Evolutionary conservation across 2,329 filamentous ascomycete genomes (phyloP), one percentile per base, ranked within the genome.

Genomic region (Clonostachys rhizophaga): DNA sequence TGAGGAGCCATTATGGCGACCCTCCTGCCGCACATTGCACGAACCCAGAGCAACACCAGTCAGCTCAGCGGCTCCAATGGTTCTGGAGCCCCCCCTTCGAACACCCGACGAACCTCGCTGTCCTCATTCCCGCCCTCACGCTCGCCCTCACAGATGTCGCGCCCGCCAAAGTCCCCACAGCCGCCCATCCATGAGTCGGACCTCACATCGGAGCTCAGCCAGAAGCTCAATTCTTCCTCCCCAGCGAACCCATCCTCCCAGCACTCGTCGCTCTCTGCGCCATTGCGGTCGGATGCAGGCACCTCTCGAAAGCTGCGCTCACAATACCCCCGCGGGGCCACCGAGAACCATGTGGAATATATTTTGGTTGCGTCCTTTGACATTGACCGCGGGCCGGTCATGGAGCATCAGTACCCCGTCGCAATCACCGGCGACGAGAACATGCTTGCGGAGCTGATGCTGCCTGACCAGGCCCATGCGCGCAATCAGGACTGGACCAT

Each of bases 401-500:
- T 99, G 94, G 94, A 99, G 64, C 91, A 99, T 64, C 94, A 99
- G 63, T 99, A 92, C 62, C 94, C 94, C 0, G 86, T 89, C 40
- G 85, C 92, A 44, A 97, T 99, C 52, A 96, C 91, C 44, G 92
- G 94, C 34, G 92, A 99, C 63, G 94, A 99, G 71, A 87, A 95
- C 60, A 97, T 97, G 91, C 71, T 99, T 61, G 94, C 94, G 7
- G 94, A 99, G 72, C 81, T 99, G 60, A 99, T 99, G 94, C 73
- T 99, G 64, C 94, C 94, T 0, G 94, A 99, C 67, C 92, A 97
- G 68, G 91, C 92, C 18, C 94, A 99, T 69, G 84, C 94, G 51
- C 83, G 94, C 37, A 92, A 88, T 60, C 91, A 97, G 68, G 94
- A 99, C 65, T 99, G 94, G 94, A 99, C 94, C 40, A 96, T 97